These are phyloP conservation scores for Ophiocordyceps robertsii DNA, from an alignment of 2,329 filamentous ascomycete genomes.

Conservation along the genomic window DNA sequence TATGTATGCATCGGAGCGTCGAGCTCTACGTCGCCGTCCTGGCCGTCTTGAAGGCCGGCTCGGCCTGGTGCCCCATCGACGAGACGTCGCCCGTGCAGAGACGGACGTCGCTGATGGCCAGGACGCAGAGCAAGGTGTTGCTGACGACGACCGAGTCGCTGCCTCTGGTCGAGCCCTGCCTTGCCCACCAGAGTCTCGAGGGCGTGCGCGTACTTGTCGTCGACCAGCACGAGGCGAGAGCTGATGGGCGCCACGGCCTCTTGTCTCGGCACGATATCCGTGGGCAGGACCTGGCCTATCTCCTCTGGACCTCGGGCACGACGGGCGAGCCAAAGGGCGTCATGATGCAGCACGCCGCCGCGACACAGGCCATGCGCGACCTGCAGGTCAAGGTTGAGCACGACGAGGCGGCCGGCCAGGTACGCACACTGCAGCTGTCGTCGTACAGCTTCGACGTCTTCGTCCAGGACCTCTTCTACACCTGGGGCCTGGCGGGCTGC, in stretches of 20 bases:
- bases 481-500: constrained; percentile 45
- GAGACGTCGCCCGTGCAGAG: constrained; percentile 21
- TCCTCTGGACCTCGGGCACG: constrained; percentile 21
- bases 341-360: constrained; percentile 20
- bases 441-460: constrained; percentile 26
- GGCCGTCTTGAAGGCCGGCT: constrained; percentile 26
- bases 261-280: constrained; percentile 2
- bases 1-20: constrained; percentile 24
- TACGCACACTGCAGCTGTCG: constrained; percentile 22
- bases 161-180: constrained; percentile 8
- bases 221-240: constrained; percentile 6
- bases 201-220: constrained; percentile 16
- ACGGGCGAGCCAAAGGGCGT: constrained; percentile 22
- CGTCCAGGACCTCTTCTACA: constrained; percentile 52
- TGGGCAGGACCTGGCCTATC: constrained; percentile 13
- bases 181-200: constrained; percentile 12
- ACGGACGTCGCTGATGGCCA: constrained; percentile 22
- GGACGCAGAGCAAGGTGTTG: constrained; percentile 14
- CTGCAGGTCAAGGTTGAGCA: neutral
- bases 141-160: constrained; percentile 3
- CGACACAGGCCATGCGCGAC: constrained; percentile 11
- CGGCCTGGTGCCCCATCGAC: constrained; percentile 26
- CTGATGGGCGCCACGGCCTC: constrained; percentile 3
- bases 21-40: constrained; percentile 25
- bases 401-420: constrained; percentile 5